A percentile compares a stretch with the other conserved stretches of the same genome.
Evolutionary conservation across 176 grass and related monocot species (phyloP).

Genomic region (Juncus inflexus): DNA sequence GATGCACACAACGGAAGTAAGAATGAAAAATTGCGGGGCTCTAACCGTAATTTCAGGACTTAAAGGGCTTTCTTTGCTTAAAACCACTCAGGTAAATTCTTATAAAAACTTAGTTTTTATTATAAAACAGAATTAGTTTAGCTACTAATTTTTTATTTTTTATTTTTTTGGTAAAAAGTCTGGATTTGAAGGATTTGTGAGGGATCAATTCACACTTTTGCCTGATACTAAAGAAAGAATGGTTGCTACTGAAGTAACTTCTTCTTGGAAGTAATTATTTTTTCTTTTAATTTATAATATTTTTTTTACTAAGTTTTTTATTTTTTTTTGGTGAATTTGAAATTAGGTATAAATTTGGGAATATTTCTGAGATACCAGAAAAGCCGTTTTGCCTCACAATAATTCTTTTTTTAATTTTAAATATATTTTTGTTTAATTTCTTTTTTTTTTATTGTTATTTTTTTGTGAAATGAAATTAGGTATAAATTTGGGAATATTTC

Average conservation of each 20-base stretch:
- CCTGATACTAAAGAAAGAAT: constrained; percentile 92
- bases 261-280: constrained; percentile 68
- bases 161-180: constrained; percentile 39
- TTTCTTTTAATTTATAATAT: constrained; percentile 1
- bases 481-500: constrained; percentile 62
- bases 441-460: neutral
- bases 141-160: neutral
- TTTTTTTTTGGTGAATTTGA: neutral
- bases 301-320: neutral
- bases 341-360: neutral
- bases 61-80: constrained; percentile 68
- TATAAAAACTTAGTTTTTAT: neutral
- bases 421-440: neutral
- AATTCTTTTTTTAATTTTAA: neutral
- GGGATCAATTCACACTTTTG: constrained; percentile 75
- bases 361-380: neutral
- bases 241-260: constrained; percentile 87
- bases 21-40: constrained; percentile 55
- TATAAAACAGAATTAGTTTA: constrained; percentile 7
- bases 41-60: constrained; percentile 77
- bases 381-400: neutral
- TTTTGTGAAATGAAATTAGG: constrained; percentile 31
- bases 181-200: constrained; percentile 92
- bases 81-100: constrained; percentile 79
- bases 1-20: constrained; percentile 72